Conservation (phyloP, 805 yeast genomes). For the Osmozyma mogii region DNA sequence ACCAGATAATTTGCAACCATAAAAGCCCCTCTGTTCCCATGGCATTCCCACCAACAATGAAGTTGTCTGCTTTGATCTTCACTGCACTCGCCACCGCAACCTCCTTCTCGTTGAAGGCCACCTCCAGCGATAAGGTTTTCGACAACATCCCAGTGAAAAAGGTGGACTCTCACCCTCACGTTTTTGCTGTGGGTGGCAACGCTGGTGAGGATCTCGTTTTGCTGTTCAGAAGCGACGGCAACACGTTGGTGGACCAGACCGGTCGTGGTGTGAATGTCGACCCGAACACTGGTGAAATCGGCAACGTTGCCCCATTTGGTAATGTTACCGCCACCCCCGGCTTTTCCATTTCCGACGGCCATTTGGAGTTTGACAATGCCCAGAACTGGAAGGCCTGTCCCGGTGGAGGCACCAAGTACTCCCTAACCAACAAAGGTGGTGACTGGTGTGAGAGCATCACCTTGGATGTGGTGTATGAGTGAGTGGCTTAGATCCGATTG, state of each 20-base stretch:
- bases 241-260: slow-evolving; percentile 22
- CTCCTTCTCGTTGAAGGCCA: too few species aligned
- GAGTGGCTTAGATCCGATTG: too few species aligned
- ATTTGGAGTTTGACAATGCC: slow-evolving; percentile 27
- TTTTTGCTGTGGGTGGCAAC: slow-evolving; percentile 27
- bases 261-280: slow-evolving; percentile 22
- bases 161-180: slow-evolving; percentile 24
- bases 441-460: too few species aligned
- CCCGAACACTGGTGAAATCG: slow-evolving; percentile 24
- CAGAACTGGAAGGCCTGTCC: slow-evolving; percentile 34
- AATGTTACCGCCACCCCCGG: slow-evolving; percentile 27
- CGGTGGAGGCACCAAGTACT: slow-evolving; percentile 16
- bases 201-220: slow-evolving; percentile 20
- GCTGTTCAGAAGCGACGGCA: slow-evolving; percentile 17
- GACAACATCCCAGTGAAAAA: slow-evolving; percentile 19
- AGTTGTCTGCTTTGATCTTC: too few species aligned
- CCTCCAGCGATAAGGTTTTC: too few species aligned
- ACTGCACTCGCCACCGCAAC: too few species aligned
- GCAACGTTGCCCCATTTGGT: slow-evolving; percentile 25
- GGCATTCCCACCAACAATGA: too few species aligned
- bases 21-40: too few species aligned
- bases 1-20: too few species aligned
- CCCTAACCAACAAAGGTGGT: slow-evolving; percentile 19
- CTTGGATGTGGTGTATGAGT: too few species aligned
- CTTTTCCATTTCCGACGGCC: slow-evolving; percentile 28